Evolutionary conservation across 768 basidiomycete genomes (phyloP), one percentile per base, ranked within the genome.

Genomic region (Boletus pseudopeckii): DNA sequence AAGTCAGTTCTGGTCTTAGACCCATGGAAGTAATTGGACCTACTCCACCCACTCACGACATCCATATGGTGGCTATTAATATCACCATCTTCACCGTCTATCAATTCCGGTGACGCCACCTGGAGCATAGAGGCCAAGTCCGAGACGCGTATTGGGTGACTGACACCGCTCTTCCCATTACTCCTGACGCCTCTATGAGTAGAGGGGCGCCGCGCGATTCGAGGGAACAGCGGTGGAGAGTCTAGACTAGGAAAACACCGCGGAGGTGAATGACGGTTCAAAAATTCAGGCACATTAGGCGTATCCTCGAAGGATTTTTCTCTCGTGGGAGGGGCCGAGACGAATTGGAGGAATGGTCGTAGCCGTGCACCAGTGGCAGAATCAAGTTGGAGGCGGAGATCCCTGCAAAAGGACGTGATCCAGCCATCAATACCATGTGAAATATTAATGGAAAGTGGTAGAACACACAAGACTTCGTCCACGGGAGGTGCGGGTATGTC

Each of bases 1-100:
- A 56, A 51, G 17, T 66, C 24, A 61, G 50, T 28, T 37, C 26
- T 44, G 17, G 11, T 30, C 4, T 20, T 32, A 30, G 32, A 54
- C 40, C 7, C 43, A 47, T 28, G 5, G 53, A 45, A 36, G 43
- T 17, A 15, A 54, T 48, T 55, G 44, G 40, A 76, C 79, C 41
- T 62, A 88, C 88, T 66, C 84, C 85, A 85, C 28, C 85, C 87
- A 65, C 81, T 76, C 1, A 87, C 78, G 33, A 86, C 61, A 9
- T 76, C 70, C 74, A 89, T 78, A 64, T 81, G 80, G 46, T 76
- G 74, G 33, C 62, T 63, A n/a, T 75, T 69, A 7, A 81, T 55
- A 45, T 81, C 77, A 4, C 67, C 68, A 22, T 79, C 77, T 34
- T 75, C 69, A 45, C 77, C 71, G 39, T 74, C 70, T 43, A 66